Percentiles rank a stretch among this genome's conserved stretches.
phyloP scores from a whole-genome alignment of 345 rosid genomes.

The Microcos paniculata region DNA sequence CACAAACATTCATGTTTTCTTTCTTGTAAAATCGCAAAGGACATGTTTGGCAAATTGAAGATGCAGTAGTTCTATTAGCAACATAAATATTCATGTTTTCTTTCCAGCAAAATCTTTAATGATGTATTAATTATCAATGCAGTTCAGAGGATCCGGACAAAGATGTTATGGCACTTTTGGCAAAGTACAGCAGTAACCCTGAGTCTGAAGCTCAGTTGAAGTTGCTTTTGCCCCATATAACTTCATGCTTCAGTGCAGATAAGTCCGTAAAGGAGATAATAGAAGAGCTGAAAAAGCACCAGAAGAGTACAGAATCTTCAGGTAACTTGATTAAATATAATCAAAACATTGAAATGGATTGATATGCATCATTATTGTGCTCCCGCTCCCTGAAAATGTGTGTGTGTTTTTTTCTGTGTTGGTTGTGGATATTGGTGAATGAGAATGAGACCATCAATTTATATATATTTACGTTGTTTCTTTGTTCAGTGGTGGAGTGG shows the following conservation, averaged over 20 bases:
- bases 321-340: conserved; percentile 37
- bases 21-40: not conserved
- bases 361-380: not conserved
- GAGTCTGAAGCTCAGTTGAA: conserved; percentile 64
- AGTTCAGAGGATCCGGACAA: conserved; percentile 74
- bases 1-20: not conserved
- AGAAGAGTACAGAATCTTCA: conserved; percentile 54
- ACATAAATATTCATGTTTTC: not conserved
- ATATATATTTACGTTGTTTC: conserved; percentile 7
- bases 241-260: conserved; percentile 55
- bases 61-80: not conserved
- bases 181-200: conserved; percentile 52
- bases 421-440: conserved; percentile 1
- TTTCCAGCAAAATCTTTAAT: not conserved
- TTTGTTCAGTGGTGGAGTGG: conserved; percentile 66
- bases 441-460: not conserved
- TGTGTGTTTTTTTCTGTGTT: no score
- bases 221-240: conserved; percentile 65
- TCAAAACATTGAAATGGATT: not conserved
- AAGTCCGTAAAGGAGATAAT: conserved; percentile 65
- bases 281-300: conserved; percentile 65
- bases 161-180: conserved; percentile 52
- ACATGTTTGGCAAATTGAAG: not conserved
- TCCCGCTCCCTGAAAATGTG: not conserved
- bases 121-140: conserved; percentile 19